These are phyloP conservation scores for Aspergillus fischeri DNA, from an alignment of 2,329 filamentous ascomycete species.

Conservation along the genomic window DNA sequence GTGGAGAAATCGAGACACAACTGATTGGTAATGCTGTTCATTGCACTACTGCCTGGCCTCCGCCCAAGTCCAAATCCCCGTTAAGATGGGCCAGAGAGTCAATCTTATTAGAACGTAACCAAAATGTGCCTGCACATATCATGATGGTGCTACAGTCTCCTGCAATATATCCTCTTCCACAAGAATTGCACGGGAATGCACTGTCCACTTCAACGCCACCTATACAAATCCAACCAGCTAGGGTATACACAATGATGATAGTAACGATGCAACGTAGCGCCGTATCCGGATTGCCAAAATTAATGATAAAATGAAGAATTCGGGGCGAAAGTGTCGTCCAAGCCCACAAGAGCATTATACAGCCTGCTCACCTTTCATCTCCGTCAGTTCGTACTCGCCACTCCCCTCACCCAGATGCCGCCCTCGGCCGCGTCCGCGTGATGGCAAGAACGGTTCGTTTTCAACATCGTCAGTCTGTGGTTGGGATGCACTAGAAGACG, in stretches of 20 bases:
- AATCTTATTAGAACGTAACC: neutral
- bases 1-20: neutral
- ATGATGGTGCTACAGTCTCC: neutral
- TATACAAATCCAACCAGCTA: slow-evolving; percentile 28
- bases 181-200: slow-evolving; percentile 3
- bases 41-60: neutral
- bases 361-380: slow-evolving; percentile 30
- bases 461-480: slow-evolving; percentile 10
- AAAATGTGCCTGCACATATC: slow-evolving; percentile 4
- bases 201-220: slow-evolving; percentile 25
- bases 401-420: slow-evolving; percentile 19
- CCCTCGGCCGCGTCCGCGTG: slow-evolving; percentile 29
- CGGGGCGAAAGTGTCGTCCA: neutral
- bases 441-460: slow-evolving; percentile 22
- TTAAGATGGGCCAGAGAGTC: neutral
- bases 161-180: neutral
- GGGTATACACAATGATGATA: slow-evolving; percentile 25
- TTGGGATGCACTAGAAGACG: slow-evolving; percentile 9
- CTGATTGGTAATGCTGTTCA: neutral
- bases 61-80: neutral
- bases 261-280: neutral
- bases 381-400: slow-evolving; percentile 33
- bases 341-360: slow-evolving; percentile 20
- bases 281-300: neutral
- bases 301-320: slow-evolving; percentile 4